Conservation (phyloP, 176 grass and related monocot genomes). For the Eragrostis nindensis region DNA sequence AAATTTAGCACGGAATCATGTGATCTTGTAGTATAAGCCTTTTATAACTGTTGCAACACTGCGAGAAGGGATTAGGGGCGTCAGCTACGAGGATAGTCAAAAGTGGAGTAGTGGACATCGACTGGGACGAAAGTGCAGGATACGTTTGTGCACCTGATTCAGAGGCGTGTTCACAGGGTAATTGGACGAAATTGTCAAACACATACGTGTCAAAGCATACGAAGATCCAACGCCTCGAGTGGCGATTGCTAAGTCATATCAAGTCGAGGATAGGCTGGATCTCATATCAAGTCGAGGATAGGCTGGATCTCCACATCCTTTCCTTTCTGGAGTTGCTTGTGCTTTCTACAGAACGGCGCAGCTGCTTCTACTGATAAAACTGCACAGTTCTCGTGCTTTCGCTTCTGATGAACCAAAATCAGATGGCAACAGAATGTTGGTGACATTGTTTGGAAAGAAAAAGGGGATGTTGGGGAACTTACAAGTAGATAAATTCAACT, state of each 20-base stretch:
- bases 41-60: background rate
- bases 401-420: background rate
- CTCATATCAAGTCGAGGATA: background rate
- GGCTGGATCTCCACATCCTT: background rate
- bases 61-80: background rate
- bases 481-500: background rate
- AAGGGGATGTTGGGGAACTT: too few species aligned
- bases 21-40: background rate
- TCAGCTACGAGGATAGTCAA: background rate
- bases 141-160: background rate
- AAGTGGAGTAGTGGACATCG: background rate
- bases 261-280: background rate
- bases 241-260: background rate
- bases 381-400: background rate
- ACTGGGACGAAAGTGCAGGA: background rate
- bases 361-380: background rate
- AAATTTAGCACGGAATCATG: background rate
- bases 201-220: background rate
- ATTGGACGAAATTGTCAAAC: background rate
- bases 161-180: too few species aligned
- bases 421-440: background rate
- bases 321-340: background rate
- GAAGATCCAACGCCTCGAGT: background rate
- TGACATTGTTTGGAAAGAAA: too few species aligned
- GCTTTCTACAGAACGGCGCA: background rate